Evolutionary conservation across 2,329 filamentous ascomycete genomes (phyloP).

Genomic region (Botrytis paeoniae): DNA sequence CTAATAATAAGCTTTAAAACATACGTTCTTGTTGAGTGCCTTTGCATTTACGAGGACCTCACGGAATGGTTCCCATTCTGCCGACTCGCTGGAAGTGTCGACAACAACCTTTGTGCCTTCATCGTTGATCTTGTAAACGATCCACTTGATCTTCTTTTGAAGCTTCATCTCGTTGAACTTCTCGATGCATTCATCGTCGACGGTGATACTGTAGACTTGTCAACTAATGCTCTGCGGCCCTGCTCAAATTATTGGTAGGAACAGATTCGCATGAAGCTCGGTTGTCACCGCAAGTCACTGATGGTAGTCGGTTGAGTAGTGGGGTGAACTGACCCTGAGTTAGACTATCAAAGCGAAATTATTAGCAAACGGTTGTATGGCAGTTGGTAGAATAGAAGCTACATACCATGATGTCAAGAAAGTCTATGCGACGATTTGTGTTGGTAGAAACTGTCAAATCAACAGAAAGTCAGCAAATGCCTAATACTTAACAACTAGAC

Average conservation of each 20-base stretch:
- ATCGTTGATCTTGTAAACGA: slow-evolving; percentile 85
- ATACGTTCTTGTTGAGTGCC: slow-evolving; percentile 66
- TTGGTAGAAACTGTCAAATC: slow-evolving; percentile 2
- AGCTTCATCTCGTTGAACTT: slow-evolving; percentile 81
- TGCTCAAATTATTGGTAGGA: background rate
- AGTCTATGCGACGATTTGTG: slow-evolving; percentile 18
- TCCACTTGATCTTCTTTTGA: slow-evolving; percentile 76
- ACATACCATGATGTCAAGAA: slow-evolving; percentile 27
- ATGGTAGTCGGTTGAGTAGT: slow-evolving; percentile 25
- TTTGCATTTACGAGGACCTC: slow-evolving; percentile 72
- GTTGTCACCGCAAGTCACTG: slow-evolving; percentile 17
- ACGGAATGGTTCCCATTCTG: slow-evolving; percentile 71
- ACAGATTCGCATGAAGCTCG: slow-evolving; percentile 16
- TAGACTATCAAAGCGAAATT: slow-evolving; percentile 48
- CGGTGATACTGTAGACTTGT: slow-evolving; percentile 57
- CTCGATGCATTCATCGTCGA: slow-evolving; percentile 67
- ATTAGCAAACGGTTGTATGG: slow-evolving; percentile 24
- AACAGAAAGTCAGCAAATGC: slow-evolving; percentile 12
- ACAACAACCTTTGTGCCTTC: slow-evolving; percentile 80
- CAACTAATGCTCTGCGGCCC: slow-evolving; percentile 16
- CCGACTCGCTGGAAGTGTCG: slow-evolving; percentile 65
- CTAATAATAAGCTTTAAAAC: slow-evolving; percentile 30
- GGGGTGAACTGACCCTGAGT: slow-evolving; percentile 59
- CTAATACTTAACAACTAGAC: slow-evolving; percentile 14
- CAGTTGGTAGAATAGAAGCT: slow-evolving; percentile 1